These are phyloP conservation scores for Pistacia integerrima DNA, from an alignment of 345 rosid species.

Conservation along the genomic window DNA sequence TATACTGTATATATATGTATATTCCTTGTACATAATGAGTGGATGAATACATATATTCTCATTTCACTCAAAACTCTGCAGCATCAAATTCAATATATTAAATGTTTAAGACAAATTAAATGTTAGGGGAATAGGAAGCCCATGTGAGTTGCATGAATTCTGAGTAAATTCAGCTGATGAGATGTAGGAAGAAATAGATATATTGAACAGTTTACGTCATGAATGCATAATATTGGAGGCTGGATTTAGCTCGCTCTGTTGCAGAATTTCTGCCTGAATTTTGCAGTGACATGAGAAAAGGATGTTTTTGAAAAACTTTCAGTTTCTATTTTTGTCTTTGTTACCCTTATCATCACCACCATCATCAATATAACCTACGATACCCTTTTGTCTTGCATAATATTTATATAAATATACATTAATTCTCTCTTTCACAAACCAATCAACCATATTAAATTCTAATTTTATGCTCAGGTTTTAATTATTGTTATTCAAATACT, in stretches of 20 bases:
- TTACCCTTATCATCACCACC: slow-evolving; percentile 3
- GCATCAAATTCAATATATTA: too few relatives aligned
- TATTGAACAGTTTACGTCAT: slow-evolving; percentile 18
- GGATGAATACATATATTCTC: too few relatives aligned
- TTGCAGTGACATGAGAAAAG: slow-evolving; percentile 24
- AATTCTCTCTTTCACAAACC: not conserved
- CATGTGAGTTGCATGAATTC: slow-evolving; percentile 14
- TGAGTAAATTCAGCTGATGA: slow-evolving; percentile 9
- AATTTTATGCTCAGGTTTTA: not conserved
- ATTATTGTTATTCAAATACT: not conserved
- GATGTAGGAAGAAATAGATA: not conserved
- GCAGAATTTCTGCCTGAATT: slow-evolving; percentile 26
- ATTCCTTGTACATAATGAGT: too few relatives aligned
- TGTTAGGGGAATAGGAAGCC: not conserved
- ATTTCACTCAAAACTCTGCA: too few relatives aligned
- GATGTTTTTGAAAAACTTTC: slow-evolving; percentile 10
- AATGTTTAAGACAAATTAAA: too few relatives aligned
- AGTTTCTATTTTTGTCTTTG: slow-evolving; percentile 15
- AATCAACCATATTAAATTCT: not conserved
- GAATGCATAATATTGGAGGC: not conserved
- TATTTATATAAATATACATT: too few relatives aligned
- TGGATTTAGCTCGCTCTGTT: slow-evolving; percentile 5
- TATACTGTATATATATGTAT: too few relatives aligned
- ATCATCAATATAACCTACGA: not conserved
- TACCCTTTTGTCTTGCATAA: not conserved